Base-by-base conservation (phyloP, 345 rosid species). In the Rhodamnia argentea region DNA sequence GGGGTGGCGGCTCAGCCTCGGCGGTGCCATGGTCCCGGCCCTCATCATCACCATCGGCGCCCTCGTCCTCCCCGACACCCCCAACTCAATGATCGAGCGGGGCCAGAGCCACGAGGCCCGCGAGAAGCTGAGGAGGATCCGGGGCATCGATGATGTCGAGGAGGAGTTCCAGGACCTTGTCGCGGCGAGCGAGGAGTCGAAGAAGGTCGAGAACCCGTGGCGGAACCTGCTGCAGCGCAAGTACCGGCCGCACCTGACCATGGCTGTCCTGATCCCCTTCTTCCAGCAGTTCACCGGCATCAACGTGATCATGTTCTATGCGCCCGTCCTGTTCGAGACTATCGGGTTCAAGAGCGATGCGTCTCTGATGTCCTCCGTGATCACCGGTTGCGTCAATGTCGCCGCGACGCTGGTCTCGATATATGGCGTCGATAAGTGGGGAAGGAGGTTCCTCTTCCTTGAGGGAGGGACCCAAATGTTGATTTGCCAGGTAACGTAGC, bases 21-120 rank as follows among this genome's bases (percentile, higher is more conserved):
- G 99, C 0, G 99, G 99, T 3, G 99, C 99, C 18, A 91, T 97
- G 92, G 99, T 97, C 24, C 99, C 99, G 0, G 99, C 99, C n/a
- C 89, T 96, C 5, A 96, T 97, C 86, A 95, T 97, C 87, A 91
- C 95, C 13, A 3, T 93, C 20, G 99, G 99, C 53, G 92, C 99
- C 4, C 62, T 96, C 5, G 83, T 94, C 89, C 98, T 97, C 64
- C 98, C 99, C 1, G 98, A 97, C 86, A 97, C 99, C 40, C 98
- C 99, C 1, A 97, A 96, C 89, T 97, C 99, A 1, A 91, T 97
- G 98, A 97, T 97, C 78, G 99, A 97, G 86, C 96, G 99, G 1
- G 99, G 98, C 32, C 75, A 90, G 84, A 91, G 84, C 50, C 93
- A 94, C 0, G 89, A 94, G 89, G 99, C 99, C 52, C 92, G 76